Percentiles rank a stretch among this genome's conserved stretches.
phyloP scores from a whole-genome alignment of 2,329 filamentous ascomycete genomes.

The Aspergillus phoenicis region DNA sequence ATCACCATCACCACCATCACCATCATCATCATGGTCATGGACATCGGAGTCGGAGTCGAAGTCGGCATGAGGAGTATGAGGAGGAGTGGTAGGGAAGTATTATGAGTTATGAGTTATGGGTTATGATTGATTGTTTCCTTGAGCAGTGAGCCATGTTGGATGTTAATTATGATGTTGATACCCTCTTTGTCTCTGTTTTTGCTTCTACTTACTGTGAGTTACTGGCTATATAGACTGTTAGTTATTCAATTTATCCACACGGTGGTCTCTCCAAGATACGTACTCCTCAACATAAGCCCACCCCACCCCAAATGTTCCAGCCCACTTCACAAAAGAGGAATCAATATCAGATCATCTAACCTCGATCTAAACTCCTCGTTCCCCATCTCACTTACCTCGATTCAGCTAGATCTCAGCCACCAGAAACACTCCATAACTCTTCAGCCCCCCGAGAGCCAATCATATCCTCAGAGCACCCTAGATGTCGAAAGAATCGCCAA shows the following conservation, averaged over 20 bases:
- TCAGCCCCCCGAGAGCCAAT: not conserved
- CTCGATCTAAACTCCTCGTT: not conserved
- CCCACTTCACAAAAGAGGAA: not conserved
- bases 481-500: slow-evolving; percentile 14
- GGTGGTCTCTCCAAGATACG: not conserved
- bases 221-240: no score
- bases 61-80: slow-evolving; percentile 23
- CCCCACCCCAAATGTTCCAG: not conserved
- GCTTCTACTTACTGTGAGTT: no score
- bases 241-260: no score
- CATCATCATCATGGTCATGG: slow-evolving; percentile 23
- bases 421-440: not conserved
- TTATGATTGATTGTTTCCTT: no score
- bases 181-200: no score
- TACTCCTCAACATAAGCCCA: not conserved
- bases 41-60: slow-evolving; percentile 27
- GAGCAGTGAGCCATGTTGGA: no score
- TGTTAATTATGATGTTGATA: no score
- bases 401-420: not conserved
- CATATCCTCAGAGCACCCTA: not conserved
- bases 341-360: not conserved
- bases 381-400: not conserved
- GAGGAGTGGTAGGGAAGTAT: slow-evolving; percentile 6
- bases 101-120: not conserved
- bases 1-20: slow-evolving; percentile 20